Percentiles rank a stretch among this genome's conserved stretches.
These are phyloP conservation scores for Nepenthes alata DNA, from an alignment of 179 eudicot species.

Conservation along the genomic window DNA sequence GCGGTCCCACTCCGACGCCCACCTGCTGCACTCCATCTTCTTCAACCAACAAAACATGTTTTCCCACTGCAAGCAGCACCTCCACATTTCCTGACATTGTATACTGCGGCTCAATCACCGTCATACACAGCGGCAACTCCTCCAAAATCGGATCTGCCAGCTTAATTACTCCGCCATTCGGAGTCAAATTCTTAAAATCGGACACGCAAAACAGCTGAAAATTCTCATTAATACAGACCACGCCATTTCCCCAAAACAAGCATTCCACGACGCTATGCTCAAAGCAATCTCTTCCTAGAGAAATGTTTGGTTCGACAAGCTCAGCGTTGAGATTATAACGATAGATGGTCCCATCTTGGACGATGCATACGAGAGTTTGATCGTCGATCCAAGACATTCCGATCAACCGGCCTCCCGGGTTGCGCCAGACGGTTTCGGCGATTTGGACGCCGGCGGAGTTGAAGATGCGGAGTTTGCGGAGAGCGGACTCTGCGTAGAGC, in stretches of 20 bases:
- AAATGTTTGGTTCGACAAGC: conserved; percentile 33
- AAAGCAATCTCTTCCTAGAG: conserved; percentile 78
- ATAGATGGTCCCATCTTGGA: conserved; percentile 79
- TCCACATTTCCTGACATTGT: conserved; percentile 96
- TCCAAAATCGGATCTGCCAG: conserved; percentile 62
- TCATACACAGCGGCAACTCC: conserved; percentile 68
- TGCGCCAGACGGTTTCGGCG: conserved; percentile 69
- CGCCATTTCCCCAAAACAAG: conserved; percentile 92
- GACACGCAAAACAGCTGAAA: conserved; percentile 59
- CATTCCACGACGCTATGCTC: conserved; percentile 86
- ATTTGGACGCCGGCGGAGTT: conserved; percentile 72
- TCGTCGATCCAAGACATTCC: conserved; percentile 88
- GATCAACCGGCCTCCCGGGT: conserved; percentile 74
- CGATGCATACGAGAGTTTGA: conserved; percentile 61
- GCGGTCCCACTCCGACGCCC: conserved; percentile 68
- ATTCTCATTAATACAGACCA: conserved; percentile 80
- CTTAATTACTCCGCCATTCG: conserved; percentile 34
- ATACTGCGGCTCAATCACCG: conserved; percentile 88
- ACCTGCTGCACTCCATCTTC: conserved; percentile 81
- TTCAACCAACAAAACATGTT: conserved; percentile 69
- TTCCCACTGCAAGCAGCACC: conserved; percentile 64
- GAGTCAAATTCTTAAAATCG: conserved; percentile 45
- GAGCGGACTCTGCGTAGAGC: conserved; percentile 87
- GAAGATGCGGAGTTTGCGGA: conserved; percentile 79
- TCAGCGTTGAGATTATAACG: conserved; percentile 60